These are phyloP conservation scores for Sclerotinia sclerotiorum DNA, from an alignment of 2,329 filamentous ascomycete species.

Conservation along the genomic window DNA sequence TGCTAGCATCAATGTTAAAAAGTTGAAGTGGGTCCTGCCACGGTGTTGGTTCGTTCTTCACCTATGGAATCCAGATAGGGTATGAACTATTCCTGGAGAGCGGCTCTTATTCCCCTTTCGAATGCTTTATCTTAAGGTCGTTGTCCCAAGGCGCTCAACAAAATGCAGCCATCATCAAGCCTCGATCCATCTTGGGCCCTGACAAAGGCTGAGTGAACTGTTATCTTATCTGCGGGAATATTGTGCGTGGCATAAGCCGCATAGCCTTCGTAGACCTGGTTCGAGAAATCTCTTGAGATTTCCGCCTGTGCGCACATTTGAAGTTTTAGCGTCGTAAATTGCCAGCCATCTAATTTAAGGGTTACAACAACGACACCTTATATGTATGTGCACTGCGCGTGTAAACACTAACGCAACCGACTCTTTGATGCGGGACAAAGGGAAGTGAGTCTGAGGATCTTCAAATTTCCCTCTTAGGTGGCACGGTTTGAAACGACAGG, in stretches of 20 bases:
- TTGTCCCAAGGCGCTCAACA: not conserved
- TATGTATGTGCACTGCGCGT: not conserved
- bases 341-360: not conserved
- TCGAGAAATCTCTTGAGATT: not conserved
- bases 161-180: not conserved
- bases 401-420: not conserved
- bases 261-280: not conserved
- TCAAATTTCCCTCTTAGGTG: not conserved
- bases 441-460: not conserved
- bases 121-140: not conserved
- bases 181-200: not conserved
- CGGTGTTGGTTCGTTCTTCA: not conserved
- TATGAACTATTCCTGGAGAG: not conserved
- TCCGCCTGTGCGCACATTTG: not conserved
- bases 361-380: not conserved
- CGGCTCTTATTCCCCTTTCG: not conserved
- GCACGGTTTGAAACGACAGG: not conserved
- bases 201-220: not conserved
- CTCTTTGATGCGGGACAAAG: not conserved
- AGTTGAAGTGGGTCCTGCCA: not conserved
- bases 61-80: not conserved
- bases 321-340: not conserved
- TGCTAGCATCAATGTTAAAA: not conserved
- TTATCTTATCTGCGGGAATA: conserved; percentile 2
- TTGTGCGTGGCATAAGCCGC: not conserved